phyloP scores from a whole-genome alignment of 441 rosid species.

The Sinapis alba region DNA sequence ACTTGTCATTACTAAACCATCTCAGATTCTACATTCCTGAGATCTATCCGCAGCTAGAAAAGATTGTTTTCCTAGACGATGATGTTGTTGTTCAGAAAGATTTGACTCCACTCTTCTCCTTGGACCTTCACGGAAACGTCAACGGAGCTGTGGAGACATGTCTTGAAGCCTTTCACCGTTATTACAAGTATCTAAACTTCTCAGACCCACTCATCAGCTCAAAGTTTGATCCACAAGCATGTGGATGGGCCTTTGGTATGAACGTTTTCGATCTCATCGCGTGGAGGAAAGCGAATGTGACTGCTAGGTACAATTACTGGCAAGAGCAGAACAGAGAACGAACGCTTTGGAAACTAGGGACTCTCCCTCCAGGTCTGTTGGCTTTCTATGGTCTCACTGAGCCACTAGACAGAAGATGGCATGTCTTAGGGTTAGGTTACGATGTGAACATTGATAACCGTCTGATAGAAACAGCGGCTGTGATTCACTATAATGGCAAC shows the following conservation, averaged over 20 bases:
- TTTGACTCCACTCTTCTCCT: conserved; percentile 77
- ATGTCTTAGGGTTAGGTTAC: conserved; percentile 92
- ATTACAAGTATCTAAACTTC: conserved; percentile 90
- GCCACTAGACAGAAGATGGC: conserved; percentile 97
- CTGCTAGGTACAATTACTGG: conserved; percentile 81
- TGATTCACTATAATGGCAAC: conserved; percentile 87
- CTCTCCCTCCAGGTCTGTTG: conserved; percentile 87
- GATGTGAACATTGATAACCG: conserved; percentile 80
- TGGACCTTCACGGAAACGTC: conserved; percentile 92
- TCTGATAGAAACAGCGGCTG: conserved; percentile 88
- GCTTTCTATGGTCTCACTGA: conserved; percentile 90
- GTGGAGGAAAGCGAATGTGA: conserved; percentile 91
- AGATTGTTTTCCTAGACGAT: conserved; percentile 87
- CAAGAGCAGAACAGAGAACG: conserved; percentile 66
- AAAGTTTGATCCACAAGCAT: conserved; percentile 91
- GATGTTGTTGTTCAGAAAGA: conserved; percentile 97
- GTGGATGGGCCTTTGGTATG: conserved; percentile 99
- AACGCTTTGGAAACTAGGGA: conserved; percentile 89
- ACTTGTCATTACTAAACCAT: conserved; percentile 74
- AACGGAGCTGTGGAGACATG: conserved; percentile 99
- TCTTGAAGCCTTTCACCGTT: conserved; percentile 92
- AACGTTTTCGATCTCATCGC: conserved; percentile 81
- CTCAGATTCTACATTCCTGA: conserved; percentile 94
- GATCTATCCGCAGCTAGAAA: conserved; percentile 88
- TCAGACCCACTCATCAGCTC: conserved; percentile 85